Evolutionary conservation across 83 land plant species (phyloP), one percentile per base, ranked within the genome.

Genomic region (Picea abies): DNA sequence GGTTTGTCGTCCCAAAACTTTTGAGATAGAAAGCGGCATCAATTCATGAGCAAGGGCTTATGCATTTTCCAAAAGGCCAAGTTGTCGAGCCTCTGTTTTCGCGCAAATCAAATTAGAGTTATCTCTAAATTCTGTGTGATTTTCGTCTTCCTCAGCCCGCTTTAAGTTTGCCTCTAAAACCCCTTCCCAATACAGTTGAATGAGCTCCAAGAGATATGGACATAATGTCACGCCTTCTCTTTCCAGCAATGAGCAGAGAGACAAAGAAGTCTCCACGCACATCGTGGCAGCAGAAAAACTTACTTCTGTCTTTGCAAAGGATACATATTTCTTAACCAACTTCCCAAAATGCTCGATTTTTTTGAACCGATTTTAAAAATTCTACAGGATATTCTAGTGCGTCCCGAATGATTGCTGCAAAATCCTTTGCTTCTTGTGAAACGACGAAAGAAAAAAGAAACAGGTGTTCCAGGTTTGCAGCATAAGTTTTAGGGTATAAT

Each of bases 341-440:
- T 82, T 72, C 17, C 90, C 89, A 82, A 93, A 90, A 60, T 61
- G 78, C 79, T 93, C 94, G 41, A 91, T 84, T 92, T 86, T 81
- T 83, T 67, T 90, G 93, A 80, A 92, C 96, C 99, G 98, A 97
- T 41, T 90, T 87, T 20, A 92, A 86, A 67, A 97, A 71, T 81
- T 91, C 90, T 63, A 90, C 91, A 4, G 90, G 92, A 87, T 89
- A 91, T 25, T 76, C 79, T 35, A 35, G 35, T 35, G 35, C 35
- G 35, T 35, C 3, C 44, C 95, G 86, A 71, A 78, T 78, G 47
- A 95, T 75, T 39, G 79, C 63, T 41, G 32, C 63, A 37, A 95
- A 92, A 81, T 93, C 96, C 81, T 87, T 95, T 17, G 90, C 83
- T 72, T 91, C 88, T 66, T 91, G 63, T 67, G 93, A 92, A 58